phyloP scores from a whole-genome alignment of 306 rosid species.

The Senna siamea region DNA sequence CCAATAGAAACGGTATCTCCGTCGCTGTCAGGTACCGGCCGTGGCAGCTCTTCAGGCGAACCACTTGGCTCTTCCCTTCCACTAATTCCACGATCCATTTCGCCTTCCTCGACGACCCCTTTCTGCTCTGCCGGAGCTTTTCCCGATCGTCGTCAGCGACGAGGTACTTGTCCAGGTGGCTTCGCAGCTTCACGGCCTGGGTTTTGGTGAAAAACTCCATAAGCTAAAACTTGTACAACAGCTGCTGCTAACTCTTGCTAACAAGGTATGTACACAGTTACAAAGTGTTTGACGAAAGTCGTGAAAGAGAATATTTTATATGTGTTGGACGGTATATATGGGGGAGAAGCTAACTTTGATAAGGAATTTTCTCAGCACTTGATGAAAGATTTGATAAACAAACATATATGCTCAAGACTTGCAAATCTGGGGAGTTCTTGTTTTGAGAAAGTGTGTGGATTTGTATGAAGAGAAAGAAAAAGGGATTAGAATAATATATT shows the following conservation, averaged over 20 bases:
- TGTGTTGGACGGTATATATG: not conserved
- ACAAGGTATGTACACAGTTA: not conserved
- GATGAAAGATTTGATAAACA: too few relatives aligned
- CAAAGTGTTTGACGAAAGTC: not conserved
- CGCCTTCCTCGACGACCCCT: constrained; percentile 43
- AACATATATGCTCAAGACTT: too few relatives aligned
- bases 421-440: too few relatives aligned
- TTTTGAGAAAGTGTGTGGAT: too few relatives aligned
- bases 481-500: not conserved
- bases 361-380: too few relatives aligned
- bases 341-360: too few relatives aligned
- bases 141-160: constrained; percentile 53
- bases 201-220: constrained; percentile 74
- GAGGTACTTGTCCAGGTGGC: constrained; percentile 76
- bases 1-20: constrained; percentile 54
- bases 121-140: constrained; percentile 67
- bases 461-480: too few relatives aligned
- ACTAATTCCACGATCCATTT: constrained; percentile 64
- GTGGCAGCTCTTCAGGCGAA: constrained; percentile 55
- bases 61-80: constrained; percentile 49
- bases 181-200: constrained; percentile 61
- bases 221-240: not conserved
- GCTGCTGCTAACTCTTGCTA: not conserved
- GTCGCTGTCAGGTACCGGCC: constrained; percentile 69
- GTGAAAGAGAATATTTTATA: not conserved